Evolutionary conservation across 2,329 filamentous ascomycete species (phyloP).

Genomic region (Aspergillus pseudoglaucus): DNA sequence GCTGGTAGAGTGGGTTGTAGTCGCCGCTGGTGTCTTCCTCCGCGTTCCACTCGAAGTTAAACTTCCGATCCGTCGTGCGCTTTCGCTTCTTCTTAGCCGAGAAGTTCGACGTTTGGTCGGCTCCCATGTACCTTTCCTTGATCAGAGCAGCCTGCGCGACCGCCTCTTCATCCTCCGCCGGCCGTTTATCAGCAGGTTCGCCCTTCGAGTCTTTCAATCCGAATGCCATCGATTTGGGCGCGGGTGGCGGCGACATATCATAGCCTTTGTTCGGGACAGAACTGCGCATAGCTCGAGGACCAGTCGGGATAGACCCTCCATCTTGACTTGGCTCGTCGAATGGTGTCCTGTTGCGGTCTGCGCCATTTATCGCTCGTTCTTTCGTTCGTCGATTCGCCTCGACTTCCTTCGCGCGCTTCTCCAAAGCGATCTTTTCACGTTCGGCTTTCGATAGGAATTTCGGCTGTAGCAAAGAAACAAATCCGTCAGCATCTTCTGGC

Average conservation of each 20-base stretch:
- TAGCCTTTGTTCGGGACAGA: slow-evolving; percentile 42
- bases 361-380: slow-evolving; percentile 24
- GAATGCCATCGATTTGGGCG: slow-evolving; percentile 25
- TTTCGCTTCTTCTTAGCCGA: slow-evolving; percentile 94
- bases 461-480: slow-evolving; percentile 45
- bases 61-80: slow-evolving; percentile 90
- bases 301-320: slow-evolving; percentile 54
- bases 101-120: slow-evolving; percentile 82
- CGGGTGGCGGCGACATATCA: slow-evolving; percentile 49
- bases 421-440: slow-evolving; percentile 70
- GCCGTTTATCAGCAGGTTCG: slow-evolving; percentile 32
- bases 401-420: slow-evolving; percentile 68
- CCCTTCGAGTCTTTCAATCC: slow-evolving; percentile 29
- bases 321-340: slow-evolving; percentile 20
- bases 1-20: slow-evolving; percentile 74
- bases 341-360: slow-evolving; percentile 18
- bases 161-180: slow-evolving; percentile 52
- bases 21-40: slow-evolving; percentile 86
- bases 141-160: slow-evolving; percentile 65
- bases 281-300: slow-evolving; percentile 60
- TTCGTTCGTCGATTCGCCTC: slow-evolving; percentile 53
- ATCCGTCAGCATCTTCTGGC: slow-evolving; percentile 7
- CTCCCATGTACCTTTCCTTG: slow-evolving; percentile 81
- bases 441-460: slow-evolving; percentile 81
- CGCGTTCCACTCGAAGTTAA: slow-evolving; percentile 97